Conservation (phyloP, 805 yeast genomes). For the Dipodascopsis uninucleata region DNA sequence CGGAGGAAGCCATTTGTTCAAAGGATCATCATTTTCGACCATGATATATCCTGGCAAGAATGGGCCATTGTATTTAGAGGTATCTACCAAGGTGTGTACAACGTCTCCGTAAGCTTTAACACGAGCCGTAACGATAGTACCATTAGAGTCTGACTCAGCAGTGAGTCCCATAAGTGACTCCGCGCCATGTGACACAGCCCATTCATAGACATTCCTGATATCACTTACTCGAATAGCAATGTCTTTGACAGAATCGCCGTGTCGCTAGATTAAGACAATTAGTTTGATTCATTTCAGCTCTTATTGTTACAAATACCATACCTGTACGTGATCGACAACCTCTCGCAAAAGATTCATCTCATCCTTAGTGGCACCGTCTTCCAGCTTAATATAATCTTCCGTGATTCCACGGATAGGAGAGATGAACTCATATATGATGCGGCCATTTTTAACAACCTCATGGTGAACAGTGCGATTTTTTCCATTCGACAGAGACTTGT, state of each 20-base stretch:
- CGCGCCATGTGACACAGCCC: constrained; percentile 56
- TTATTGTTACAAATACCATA: too few species aligned
- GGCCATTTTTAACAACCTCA: constrained; percentile 59
- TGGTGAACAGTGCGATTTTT: too few species aligned
- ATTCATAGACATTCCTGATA: constrained; percentile 43
- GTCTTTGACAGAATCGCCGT: constrained; percentile 81
- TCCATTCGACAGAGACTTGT: constrained; percentile 66
- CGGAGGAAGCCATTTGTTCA: constrained; percentile 36
- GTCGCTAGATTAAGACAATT: constrained; percentile 40
- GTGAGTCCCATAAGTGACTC: constrained; percentile 36
- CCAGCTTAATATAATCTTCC: too few species aligned
- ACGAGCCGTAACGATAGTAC: constrained; percentile 52
- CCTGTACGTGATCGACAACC: too few species aligned
- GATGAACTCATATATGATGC: constrained; percentile 47
- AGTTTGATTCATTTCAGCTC: too few species aligned
- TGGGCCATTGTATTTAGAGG: constrained; percentile 38
- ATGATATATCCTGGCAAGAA: constrained; percentile 56
- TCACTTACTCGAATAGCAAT: constrained; percentile 62
- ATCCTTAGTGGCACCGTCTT: too few species aligned
- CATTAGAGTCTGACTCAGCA: constrained; percentile 44
- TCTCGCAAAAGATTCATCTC: too few species aligned
- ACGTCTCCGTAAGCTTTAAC: constrained; percentile 58
- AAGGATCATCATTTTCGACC: constrained; percentile 27
- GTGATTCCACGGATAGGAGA: constrained; percentile 39
- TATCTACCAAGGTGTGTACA: constrained; percentile 63